Evolutionary conservation across 371 early-diverging fungal species (phyloP).

Genomic region (Caulochytrium protostelioides): DNA sequence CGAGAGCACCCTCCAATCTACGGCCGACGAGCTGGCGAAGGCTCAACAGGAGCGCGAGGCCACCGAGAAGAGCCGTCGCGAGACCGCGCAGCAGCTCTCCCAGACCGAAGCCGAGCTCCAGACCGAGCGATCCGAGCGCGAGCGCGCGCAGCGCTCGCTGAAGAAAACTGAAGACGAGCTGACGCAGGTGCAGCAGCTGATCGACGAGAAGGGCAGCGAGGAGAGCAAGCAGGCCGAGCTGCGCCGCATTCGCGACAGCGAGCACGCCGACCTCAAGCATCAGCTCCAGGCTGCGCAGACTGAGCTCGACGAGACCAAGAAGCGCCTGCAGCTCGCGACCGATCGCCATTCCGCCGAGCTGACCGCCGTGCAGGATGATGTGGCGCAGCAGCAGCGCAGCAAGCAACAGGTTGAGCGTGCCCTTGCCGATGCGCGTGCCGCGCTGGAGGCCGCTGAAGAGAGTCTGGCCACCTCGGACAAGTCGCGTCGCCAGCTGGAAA

Average conservation of each 20-base stretch:
- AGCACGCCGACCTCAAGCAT: slow-evolving; percentile 35
- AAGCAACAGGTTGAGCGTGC: slow-evolving; percentile 28
- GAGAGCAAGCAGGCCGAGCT: slow-evolving; percentile 45
- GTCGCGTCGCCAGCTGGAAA: slow-evolving; percentile 26
- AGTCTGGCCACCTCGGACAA: slow-evolving; percentile 24
- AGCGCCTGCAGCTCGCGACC: slow-evolving; percentile 17
- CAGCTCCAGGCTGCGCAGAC: slow-evolving; percentile 29
- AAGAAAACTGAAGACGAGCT: slow-evolving; percentile 39
- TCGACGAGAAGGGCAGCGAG: slow-evolving; percentile 52
- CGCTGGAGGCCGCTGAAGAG: slow-evolving; percentile 26
- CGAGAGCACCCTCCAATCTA: slow-evolving; percentile 15
- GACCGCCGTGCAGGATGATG: slow-evolving; percentile 36
- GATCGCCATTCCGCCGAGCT: slow-evolving; percentile 36
- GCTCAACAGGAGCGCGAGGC: slow-evolving; percentile 24
- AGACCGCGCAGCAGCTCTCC: slow-evolving; percentile 34
- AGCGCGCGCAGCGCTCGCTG: slow-evolving; percentile 29
- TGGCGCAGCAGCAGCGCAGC: slow-evolving; percentile 23
- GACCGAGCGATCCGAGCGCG: slow-evolving; percentile 29
- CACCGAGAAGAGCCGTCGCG: slow-evolving; percentile 35
- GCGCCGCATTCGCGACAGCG: slow-evolving; percentile 50
- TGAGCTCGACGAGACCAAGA: slow-evolving; percentile 41
- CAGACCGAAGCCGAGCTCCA: slow-evolving; percentile 40
- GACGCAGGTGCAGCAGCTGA: slow-evolving; percentile 27
- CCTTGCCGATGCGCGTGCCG: slow-evolving; percentile 17
- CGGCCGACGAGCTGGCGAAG: slow-evolving; percentile 20